Percentiles rank a stretch among this genome's conserved stretches.
Conservation (phyloP, 345 rosid species). For the Noccaea caerulescens region DNA sequence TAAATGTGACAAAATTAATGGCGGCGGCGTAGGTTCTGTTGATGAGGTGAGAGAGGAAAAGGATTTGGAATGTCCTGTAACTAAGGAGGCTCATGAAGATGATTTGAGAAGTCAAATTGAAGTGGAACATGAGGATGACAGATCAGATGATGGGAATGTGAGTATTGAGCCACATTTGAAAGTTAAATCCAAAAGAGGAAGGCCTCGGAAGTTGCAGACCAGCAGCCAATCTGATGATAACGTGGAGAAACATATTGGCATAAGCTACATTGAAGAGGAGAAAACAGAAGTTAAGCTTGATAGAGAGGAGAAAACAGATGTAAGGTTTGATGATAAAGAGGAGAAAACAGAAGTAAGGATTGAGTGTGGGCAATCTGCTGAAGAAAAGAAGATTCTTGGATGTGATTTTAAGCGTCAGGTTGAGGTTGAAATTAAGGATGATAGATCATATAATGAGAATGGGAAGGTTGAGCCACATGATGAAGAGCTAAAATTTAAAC, state of each 20-base stretch:
- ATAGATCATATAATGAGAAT: slow-evolving; percentile 15
- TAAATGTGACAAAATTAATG: neutral
- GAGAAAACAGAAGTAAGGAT: slow-evolving; percentile 15
- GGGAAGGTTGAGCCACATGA: slow-evolving; percentile 20
- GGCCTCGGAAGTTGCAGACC: slow-evolving; percentile 43
- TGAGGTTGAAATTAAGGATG: slow-evolving; percentile 17
- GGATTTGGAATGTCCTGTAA: slow-evolving; percentile 4
- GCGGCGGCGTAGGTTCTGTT: neutral
- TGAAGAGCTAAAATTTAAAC: slow-evolving; percentile 20
- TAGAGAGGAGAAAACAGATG: no score
- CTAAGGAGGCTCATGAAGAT: slow-evolving; percentile 13
- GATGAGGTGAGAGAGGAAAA: slow-evolving; percentile 28
- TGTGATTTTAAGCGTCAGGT: slow-evolving; percentile 8
- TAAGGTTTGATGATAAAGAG: neutral
- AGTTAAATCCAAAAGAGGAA: slow-evolving; percentile 41
- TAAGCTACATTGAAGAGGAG: slow-evolving; percentile 7
- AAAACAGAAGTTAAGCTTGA: slow-evolving; percentile 6
- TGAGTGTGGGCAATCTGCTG: slow-evolving; percentile 13
- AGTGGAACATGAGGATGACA: slow-evolving; percentile 4
- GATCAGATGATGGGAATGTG: slow-evolving; percentile 25
- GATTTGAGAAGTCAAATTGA: neutral
- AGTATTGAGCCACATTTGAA: slow-evolving; percentile 15
- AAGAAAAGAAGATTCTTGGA: slow-evolving; percentile 12
- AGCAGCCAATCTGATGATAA: slow-evolving; percentile 30
- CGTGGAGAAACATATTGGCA: neutral